phyloP scores from a whole-genome alignment of 495 filamentous ascomycete genomes.

The Neurospora intermedia region DNA sequence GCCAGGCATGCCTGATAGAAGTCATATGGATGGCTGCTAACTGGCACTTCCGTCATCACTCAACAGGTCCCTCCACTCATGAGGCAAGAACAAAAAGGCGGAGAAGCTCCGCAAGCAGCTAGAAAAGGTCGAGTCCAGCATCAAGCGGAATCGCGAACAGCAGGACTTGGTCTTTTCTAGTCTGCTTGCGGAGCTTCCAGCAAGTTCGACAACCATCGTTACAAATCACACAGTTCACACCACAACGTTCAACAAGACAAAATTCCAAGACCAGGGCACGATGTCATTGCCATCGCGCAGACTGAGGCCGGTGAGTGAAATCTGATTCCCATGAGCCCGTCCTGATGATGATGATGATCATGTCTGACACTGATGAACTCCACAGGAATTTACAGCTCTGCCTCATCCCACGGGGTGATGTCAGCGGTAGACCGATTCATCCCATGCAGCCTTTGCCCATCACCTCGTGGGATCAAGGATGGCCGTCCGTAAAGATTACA shows the following conservation, averaged over 20 bases:
- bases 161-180: no score
- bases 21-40: neutral
- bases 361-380: neutral
- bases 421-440: neutral
- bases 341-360: neutral
- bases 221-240: no score
- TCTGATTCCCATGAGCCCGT: neutral
- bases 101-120: conserved; percentile 41
- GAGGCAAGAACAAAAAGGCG: conserved; percentile 31
- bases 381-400: neutral
- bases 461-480: neutral
- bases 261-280: no score
- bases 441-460: neutral
- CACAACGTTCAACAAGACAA: no score
- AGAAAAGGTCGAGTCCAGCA: conserved; percentile 35
- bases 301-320: neutral
- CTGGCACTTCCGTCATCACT: neutral
- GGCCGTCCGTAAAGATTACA: no score
- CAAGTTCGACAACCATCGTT: neutral
- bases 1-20: neutral
- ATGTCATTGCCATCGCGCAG: no score
- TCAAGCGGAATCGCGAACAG: no score
- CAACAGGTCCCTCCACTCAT: conserved; percentile 18
- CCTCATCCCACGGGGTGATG: neutral
- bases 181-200: neutral